A percentile compares a stretch with the other conserved stretches of the same genome.
Evolutionary conservation across 768 basidiomycete species (phyloP).

Genomic region (Kwoniella sp.): DNA sequence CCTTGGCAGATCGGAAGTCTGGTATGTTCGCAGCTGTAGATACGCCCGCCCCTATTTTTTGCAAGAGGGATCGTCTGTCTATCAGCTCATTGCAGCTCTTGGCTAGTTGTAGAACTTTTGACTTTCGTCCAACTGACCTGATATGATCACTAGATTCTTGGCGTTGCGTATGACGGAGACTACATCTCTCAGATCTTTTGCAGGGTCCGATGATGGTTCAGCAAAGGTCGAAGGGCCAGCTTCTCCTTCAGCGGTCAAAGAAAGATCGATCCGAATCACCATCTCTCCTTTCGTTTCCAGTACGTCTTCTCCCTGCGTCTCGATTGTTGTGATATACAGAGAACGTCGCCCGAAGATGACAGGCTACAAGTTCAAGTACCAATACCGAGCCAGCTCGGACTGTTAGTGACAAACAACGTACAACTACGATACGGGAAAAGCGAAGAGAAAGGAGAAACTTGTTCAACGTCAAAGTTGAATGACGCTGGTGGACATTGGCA

Average conservation of each 20-base stretch:
- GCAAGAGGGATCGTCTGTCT: background rate
- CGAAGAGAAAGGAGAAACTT: background rate
- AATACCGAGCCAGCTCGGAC: background rate
- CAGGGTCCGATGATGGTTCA: background rate
- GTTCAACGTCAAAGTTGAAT: background rate
- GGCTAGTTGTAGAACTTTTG: no score
- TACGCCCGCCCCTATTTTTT: constrained; percentile 73
- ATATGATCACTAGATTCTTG: constrained; percentile 14
- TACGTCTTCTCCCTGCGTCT: no score
- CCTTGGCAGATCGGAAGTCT: constrained; percentile 80
- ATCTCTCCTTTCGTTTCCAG: background rate
- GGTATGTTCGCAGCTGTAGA: constrained; percentile 86
- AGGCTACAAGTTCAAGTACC: no score
- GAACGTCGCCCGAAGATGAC: no score
- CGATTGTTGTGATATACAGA: no score
- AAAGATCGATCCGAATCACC: background rate
- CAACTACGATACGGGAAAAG: no score
- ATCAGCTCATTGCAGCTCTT: no score
- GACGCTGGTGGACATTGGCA: background rate
- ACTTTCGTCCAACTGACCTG: constrained; percentile 2
- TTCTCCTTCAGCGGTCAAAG: background rate
- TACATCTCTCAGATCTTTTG: constrained; percentile 10
- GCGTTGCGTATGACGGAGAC: background rate
- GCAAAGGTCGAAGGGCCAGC: background rate
- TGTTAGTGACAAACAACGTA: no score